These are phyloP conservation scores for Salvia splendens DNA, from an alignment of 257 asterid species.

Conservation along the genomic window DNA sequence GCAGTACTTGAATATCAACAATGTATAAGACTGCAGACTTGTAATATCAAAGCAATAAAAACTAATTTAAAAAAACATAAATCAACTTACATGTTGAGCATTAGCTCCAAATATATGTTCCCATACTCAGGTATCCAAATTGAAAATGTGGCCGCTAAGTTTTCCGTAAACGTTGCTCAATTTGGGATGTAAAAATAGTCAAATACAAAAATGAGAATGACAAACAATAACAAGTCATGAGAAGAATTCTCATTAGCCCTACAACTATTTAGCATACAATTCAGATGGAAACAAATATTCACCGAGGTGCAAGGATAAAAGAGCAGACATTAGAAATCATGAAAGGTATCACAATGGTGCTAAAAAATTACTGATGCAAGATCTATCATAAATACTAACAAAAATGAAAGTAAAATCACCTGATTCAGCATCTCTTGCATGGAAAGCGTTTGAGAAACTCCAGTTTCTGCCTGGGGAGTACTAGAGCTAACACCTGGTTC, in stretches of 20 bases:
- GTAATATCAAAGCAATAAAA: too few relatives aligned
- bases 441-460: constrained; percentile 54
- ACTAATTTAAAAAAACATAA: neutral
- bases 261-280: neutral
- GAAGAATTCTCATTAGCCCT: constrained; percentile 8
- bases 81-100: neutral
- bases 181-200: neutral
- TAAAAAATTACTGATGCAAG: neutral
- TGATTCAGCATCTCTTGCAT: constrained; percentile 85
- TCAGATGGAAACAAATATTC: constrained; percentile 6
- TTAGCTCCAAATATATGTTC: constrained; percentile 2
- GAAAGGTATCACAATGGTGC: constrained; percentile 14
- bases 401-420: constrained; percentile 44
- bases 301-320: neutral
- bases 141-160: neutral
- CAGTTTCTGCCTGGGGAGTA: constrained; percentile 45
- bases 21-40: neutral
- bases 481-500: constrained; percentile 60
- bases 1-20: constrained; percentile 6
- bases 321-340: neutral
- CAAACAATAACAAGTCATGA: neutral
- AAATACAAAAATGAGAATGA: neutral
- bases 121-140: neutral
- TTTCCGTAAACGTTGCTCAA: neutral
- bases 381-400: neutral